phyloP scores from a whole-genome alignment of 1,284 basidiomycete genomes.

The Cryptococcus amylolentus region DNA sequence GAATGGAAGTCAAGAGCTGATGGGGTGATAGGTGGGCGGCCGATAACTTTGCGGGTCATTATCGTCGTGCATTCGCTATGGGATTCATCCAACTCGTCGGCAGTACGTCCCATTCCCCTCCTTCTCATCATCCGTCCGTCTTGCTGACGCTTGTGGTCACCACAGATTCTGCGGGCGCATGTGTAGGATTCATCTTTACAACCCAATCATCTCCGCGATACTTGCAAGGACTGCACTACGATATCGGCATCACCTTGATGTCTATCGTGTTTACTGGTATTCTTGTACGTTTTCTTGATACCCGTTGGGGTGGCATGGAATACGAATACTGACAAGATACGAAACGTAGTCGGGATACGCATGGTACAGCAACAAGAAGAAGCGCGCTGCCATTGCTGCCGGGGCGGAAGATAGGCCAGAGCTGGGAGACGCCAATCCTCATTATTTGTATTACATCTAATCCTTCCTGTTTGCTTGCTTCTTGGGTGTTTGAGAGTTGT shows the following conservation, averaged over 20 bases:
- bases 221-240: slow-evolving; percentile 9
- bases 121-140: not conserved
- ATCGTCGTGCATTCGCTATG: slow-evolving; percentile 14
- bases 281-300: not conserved
- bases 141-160: not conserved
- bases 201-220: slow-evolving; percentile 12
- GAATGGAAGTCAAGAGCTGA: not conserved
- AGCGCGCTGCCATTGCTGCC: slow-evolving; percentile 13
- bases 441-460: slow-evolving; percentile 18
- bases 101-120: slow-evolving; percentile 6
- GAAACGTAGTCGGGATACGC: not conserved
- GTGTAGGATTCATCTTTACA: slow-evolving; percentile 15
- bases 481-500: no score
- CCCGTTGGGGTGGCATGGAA: not conserved
- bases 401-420: slow-evolving; percentile 23
- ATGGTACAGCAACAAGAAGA: slow-evolving; percentile 11
- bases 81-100: slow-evolving; percentile 14
- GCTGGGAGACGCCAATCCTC: slow-evolving; percentile 26
- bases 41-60: slow-evolving; percentile 16
- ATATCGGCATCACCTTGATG: slow-evolving; percentile 12
- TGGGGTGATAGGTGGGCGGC: slow-evolving; percentile 2
- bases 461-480: not conserved
- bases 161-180: slow-evolving; percentile 7
- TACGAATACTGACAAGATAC: not conserved
- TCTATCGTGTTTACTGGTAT: slow-evolving; percentile 1